phyloP scores from a whole-genome alignment of 2,329 filamentous ascomycete genomes.

The Arthrinium puccinioides region DNA sequence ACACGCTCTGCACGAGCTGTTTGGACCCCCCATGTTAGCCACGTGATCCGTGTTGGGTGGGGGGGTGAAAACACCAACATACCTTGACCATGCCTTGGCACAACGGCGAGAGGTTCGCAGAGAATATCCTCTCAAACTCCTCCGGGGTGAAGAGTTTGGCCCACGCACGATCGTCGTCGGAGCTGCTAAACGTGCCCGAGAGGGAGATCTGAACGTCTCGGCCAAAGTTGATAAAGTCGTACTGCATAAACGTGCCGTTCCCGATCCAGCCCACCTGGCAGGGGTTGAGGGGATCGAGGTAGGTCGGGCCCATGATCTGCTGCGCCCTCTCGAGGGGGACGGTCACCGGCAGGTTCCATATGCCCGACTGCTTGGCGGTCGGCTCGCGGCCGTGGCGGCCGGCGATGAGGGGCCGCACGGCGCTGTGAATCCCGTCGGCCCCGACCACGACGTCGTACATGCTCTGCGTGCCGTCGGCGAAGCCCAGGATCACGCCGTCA shows the following conservation, averaged over 20 bases:
- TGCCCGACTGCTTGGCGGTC: conserved; percentile 13
- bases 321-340: conserved; percentile 17
- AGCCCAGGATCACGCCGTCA: conserved; percentile 12
- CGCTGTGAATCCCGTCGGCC: conserved; percentile 16
- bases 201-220: conserved; percentile 18
- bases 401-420: conserved; percentile 16
- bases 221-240: conserved; percentile 15
- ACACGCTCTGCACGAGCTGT: conserved; percentile 21
- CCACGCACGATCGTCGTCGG: conserved; percentile 12
- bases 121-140: conserved; percentile 21
- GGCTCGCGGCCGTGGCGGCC: conserved; percentile 10
- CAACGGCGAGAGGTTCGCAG: conserved; percentile 9
- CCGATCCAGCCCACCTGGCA: conserved; percentile 20
- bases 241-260: conserved; percentile 16
- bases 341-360: conserved; percentile 18
- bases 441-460: conserved; percentile 22
- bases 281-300: conserved; percentile 15
- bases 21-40: not conserved
- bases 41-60: not conserved
- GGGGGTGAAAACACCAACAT: conserved; percentile 5
- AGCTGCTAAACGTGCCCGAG: conserved; percentile 4
- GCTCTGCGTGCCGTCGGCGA: conserved; percentile 19
- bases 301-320: conserved; percentile 16
- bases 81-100: conserved; percentile 21
- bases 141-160: conserved; percentile 20